phyloP scores from a whole-genome alignment of 2,329 filamentous ascomycete genomes.

The Epichloe hybrida region DNA sequence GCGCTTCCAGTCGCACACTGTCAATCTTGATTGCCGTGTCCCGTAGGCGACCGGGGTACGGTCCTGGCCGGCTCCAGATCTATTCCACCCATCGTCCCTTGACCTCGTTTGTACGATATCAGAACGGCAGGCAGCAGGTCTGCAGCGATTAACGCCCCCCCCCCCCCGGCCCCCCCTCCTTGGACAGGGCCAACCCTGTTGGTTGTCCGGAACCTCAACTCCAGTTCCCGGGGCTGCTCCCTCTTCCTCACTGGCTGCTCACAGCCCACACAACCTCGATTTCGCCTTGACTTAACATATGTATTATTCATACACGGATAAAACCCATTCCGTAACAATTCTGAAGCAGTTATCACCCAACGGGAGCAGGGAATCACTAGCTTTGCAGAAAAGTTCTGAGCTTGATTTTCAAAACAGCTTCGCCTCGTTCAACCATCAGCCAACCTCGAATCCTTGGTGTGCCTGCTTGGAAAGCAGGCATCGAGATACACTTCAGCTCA shows the following conservation, averaged over 20 bases:
- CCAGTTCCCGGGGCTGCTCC: background rate
- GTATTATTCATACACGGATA: conserved; percentile 1
- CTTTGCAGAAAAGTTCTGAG: background rate
- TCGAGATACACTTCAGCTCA: background rate
- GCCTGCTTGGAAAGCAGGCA: background rate
- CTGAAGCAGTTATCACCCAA: background rate
- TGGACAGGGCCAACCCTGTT: background rate
- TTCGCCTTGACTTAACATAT: background rate
- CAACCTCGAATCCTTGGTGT: background rate
- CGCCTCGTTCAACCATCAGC: too few species aligned
- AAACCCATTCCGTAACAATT: background rate
- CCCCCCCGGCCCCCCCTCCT: too few species aligned
- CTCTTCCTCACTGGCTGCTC: background rate
- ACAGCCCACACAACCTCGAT: background rate
- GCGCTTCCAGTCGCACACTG: too few species aligned
- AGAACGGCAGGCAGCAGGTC: background rate
- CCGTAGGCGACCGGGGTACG: background rate
- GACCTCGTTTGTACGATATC: background rate
- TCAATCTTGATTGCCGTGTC: too few species aligned
- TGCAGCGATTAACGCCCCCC: background rate
- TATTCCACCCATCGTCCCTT: background rate
- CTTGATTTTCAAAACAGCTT: background rate
- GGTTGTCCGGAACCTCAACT: background rate
- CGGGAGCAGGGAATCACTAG: background rate
- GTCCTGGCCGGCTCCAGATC: background rate